Evolutionary conservation across 345 rosid species (phyloP).

Genomic region (Carallia brachiata): DNA sequence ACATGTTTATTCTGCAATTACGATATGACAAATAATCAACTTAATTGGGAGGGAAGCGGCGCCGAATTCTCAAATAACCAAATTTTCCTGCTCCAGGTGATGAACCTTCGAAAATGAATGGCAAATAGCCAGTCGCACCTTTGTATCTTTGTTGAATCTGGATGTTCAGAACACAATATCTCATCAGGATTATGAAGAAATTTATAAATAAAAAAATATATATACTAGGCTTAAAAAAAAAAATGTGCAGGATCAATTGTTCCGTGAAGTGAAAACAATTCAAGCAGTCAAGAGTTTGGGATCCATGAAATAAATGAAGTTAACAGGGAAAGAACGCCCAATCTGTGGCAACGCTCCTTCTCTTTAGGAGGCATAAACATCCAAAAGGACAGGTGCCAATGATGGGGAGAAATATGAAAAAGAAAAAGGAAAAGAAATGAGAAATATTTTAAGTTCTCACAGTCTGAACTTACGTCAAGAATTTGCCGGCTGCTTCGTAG

Average conservation of each 20-base stretch:
- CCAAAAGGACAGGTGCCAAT: no score
- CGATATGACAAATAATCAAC: neutral
- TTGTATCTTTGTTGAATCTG: constrained; percentile 96
- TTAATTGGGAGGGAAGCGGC: constrained; percentile 33
- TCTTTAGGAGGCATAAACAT: no score
- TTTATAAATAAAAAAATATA: neutral
- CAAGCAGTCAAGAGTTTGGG: no score
- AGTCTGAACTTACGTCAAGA: constrained; percentile 51
- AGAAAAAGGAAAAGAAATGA: neutral
- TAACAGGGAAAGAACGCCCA: no score
- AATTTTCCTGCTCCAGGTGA: constrained; percentile 92
- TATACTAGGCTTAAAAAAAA: neutral
- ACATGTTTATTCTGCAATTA: neutral
- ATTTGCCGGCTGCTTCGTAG: constrained; percentile 83
- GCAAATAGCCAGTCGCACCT: constrained; percentile 84
- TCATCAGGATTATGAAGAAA: neutral
- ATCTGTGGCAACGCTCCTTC: no score
- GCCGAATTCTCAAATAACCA: constrained; percentile 71
- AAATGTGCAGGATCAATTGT: neutral
- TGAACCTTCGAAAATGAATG: constrained; percentile 81
- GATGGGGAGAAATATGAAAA: no score
- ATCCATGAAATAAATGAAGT: no score
- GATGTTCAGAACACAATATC: constrained; percentile 9
- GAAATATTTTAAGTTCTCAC: no score
- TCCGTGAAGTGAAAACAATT: neutral